These are phyloP conservation scores for Pharus latifolius DNA, from an alignment of 176 grass and related monocot genomes.

Conservation along the genomic window DNA sequence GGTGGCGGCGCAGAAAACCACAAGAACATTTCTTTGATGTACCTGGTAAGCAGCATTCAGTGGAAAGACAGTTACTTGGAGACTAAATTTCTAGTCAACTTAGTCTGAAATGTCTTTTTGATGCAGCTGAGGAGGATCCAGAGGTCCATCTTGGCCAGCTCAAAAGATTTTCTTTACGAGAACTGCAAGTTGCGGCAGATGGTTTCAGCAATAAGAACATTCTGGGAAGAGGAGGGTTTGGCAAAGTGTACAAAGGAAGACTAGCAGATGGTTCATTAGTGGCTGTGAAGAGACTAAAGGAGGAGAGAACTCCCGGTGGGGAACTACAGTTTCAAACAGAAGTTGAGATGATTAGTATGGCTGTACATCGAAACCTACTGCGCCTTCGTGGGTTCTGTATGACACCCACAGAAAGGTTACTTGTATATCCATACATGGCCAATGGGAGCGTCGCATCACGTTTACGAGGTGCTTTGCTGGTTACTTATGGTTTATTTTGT, in stretches of 20 bases:
- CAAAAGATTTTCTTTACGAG: conserved; percentile 72
- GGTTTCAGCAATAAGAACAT: conserved; percentile 81
- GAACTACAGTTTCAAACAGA: conserved; percentile 87
- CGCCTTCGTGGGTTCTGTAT: conserved; percentile 83
- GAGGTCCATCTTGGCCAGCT: conserved; percentile 85
- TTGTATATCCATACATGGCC: conserved; percentile 86
- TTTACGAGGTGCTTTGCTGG: conserved; percentile 46
- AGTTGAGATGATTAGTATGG: conserved; percentile 93
- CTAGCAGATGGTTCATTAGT: conserved; percentile 73
- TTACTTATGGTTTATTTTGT: no score
- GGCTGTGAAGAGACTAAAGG: conserved; percentile 80
- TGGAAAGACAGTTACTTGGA: neutral
- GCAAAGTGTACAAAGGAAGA: conserved; percentile 87
- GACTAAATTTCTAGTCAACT: neutral
- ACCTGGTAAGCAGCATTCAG: conserved; percentile 39
- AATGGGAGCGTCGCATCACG: conserved; percentile 84
- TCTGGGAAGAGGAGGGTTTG: conserved; percentile 82
- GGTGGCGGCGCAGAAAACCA: conserved; percentile 65
- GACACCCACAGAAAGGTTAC: conserved; percentile 83
- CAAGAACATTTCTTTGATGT: conserved; percentile 89
- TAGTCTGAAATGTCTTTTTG: conserved; percentile 18
- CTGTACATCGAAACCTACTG: conserved; percentile 66
- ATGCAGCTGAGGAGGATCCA: conserved; percentile 75
- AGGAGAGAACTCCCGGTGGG: conserved; percentile 75
- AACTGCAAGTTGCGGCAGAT: conserved; percentile 74